Conservation (phyloP, 129 eudicot species). For the Flaveria sonorensis region DNA sequence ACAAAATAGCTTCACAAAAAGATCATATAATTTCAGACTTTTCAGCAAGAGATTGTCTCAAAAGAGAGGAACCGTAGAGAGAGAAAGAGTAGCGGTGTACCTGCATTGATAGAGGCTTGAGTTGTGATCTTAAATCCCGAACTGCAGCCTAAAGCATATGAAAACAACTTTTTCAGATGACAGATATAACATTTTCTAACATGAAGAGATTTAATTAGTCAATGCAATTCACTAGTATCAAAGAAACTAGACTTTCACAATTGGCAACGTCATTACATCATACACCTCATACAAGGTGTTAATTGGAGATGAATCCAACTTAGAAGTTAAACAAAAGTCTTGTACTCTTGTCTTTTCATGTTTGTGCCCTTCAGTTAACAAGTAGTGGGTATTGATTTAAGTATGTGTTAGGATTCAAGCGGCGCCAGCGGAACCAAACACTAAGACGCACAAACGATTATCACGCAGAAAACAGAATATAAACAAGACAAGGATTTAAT, state of each 20-base stretch:
- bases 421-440: too few species aligned
- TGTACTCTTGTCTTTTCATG: background rate
- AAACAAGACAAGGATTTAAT: too few species aligned
- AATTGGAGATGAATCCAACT: background rate
- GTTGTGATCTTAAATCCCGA: slow-evolving; percentile 88
- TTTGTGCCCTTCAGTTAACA: background rate
- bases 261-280: background rate
- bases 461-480: too few species aligned
- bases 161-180: slow-evolving; percentile 7
- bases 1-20: background rate
- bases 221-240: background rate
- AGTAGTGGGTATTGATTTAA: background rate
- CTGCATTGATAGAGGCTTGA: slow-evolving; percentile 97
- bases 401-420: too few species aligned
- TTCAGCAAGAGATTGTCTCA: background rate
- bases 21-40: slow-evolving; percentile 7
- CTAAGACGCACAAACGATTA: too few species aligned
- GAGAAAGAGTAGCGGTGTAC: slow-evolving; percentile 35
- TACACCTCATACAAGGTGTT: background rate
- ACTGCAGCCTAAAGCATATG: slow-evolving; percentile 65
- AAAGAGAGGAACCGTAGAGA: background rate
- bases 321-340: background rate
- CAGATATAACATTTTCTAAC: background rate
- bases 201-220: background rate
- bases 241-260: background rate